Base-by-base conservation (phyloP, 2,329 filamentous ascomycete species). In the Zymoseptoria crescenta region DNA sequence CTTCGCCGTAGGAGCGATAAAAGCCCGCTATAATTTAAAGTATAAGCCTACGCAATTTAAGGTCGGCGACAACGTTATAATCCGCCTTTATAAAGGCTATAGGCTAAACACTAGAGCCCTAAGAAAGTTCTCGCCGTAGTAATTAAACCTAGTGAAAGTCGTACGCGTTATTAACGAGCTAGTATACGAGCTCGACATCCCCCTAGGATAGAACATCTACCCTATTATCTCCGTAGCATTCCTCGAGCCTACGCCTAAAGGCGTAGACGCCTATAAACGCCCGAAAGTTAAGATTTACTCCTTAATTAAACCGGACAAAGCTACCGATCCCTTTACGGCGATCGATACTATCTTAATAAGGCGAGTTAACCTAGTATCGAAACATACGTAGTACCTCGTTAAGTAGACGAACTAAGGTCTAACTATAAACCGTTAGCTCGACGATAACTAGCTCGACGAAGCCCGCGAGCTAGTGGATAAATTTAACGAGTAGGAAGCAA, bases 171-270 rank as follows among this genome's bases (percentile, higher is more conserved):
- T 49, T 5, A 52, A 52, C 21, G 50, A 41, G 8, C 49, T 57
- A 19, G 28, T 45, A 45, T 57, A 57, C 29, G n/a, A 41, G 28
- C 49, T 57, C n/a, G 49, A 57, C 16, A 27, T 57, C n/a, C 55
- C 55, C 1, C 50, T 27, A 16, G 21, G 21, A 4, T 52, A 52
- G 50, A 45, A 45, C 4, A 55, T 55, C 16, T 55, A 55, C 35
- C 29, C 13, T 55, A 9, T 55, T 27, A 21, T n/a, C n/a, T n/a
- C n/a, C n/a, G 21, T 55, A 6, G 21, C 54, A 1, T 49, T 45
- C 28, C 27, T 55, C 19, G 35, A 55, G 27, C n/a, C 21, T 3
- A 35, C 20, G 27, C 28, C 35, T 24, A 45, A 45, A 49, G 54
- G 54, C 49, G 29, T 49, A 48, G 35, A 48, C 48, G 29, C 16